phyloP scores from a whole-genome alignment of 257 asterid species.

The Nicotiana paniculata region DNA sequence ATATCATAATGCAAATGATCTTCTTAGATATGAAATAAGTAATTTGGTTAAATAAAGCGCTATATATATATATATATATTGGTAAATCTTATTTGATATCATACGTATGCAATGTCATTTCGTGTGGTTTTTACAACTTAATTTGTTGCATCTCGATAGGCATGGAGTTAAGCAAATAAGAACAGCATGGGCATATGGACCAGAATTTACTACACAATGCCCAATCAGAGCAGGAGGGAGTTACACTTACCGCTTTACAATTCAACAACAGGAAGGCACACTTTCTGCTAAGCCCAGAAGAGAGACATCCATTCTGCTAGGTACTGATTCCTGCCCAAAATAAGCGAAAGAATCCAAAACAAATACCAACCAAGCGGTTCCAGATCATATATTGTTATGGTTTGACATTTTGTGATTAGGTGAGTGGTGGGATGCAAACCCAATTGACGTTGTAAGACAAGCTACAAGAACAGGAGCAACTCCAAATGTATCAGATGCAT shows the following conservation, averaged over 20 bases:
- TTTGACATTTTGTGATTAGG: conserved; percentile 36
- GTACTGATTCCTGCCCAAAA: conserved; percentile 20
- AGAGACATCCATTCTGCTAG: conserved; percentile 68
- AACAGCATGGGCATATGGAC: conserved; percentile 88
- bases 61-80: neutral
- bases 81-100: neutral
- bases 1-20: neutral
- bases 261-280: conserved; percentile 83
- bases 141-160: conserved; percentile 28
- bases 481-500: conserved; percentile 76
- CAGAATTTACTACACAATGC: conserved; percentile 79
- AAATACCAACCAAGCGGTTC: neutral
- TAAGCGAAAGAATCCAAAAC: neutral
- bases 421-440: conserved; percentile 95
- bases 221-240: conserved; percentile 76
- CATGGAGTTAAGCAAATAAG: conserved; percentile 78
- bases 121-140: neutral
- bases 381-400: neutral
- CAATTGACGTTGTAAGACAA: conserved; percentile 61
- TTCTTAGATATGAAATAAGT: neutral
- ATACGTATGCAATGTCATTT: neutral
- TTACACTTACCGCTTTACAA: conserved; percentile 67
- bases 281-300: conserved; percentile 58
- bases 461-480: conserved; percentile 76
- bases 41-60: neutral